phyloP scores from a whole-genome alignment of 2,329 filamentous ascomycete species.

The Davidsoniella eucalypti region DNA sequence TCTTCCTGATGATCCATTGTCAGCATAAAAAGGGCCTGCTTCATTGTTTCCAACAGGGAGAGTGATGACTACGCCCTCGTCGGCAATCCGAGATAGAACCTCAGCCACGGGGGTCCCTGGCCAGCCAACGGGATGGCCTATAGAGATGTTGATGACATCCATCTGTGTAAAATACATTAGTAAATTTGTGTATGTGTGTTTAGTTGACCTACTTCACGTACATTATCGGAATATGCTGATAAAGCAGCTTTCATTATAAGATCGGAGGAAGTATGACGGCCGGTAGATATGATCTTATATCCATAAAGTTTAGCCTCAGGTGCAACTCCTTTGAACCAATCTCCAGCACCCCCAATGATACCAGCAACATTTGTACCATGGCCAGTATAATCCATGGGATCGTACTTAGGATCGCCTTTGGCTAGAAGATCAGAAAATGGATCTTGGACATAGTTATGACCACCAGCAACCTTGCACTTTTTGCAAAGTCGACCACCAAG shows the following conservation, averaged over 20 bases:
- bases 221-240: too few species aligned
- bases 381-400: conserved; percentile 13
- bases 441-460: conserved; percentile 19
- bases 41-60: conserved; percentile 32
- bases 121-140: too few species aligned
- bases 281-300: conserved; percentile 8
- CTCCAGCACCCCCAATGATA: conserved; percentile 14
- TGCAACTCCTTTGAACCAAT: conserved; percentile 15
- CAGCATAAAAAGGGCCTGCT: conserved; percentile 30
- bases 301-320: conserved; percentile 15
- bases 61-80: conserved; percentile 32
- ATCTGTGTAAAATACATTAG: too few species aligned
- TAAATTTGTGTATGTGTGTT: too few species aligned
- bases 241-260: too few species aligned
- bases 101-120: too few species aligned
- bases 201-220: too few species aligned
- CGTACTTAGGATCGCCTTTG: conserved; percentile 14
- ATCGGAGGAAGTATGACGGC: too few species aligned
- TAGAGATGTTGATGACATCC: too few species aligned
- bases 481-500: conserved; percentile 24
- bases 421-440: conserved; percentile 12
- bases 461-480: conserved; percentile 23
- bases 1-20: conserved; percentile 24
- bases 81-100: too few species aligned
- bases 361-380: conserved; percentile 23